These are phyloP conservation scores for Flaveria brownii DNA, from an alignment of 129 eudicot species.

Conservation along the genomic window DNA sequence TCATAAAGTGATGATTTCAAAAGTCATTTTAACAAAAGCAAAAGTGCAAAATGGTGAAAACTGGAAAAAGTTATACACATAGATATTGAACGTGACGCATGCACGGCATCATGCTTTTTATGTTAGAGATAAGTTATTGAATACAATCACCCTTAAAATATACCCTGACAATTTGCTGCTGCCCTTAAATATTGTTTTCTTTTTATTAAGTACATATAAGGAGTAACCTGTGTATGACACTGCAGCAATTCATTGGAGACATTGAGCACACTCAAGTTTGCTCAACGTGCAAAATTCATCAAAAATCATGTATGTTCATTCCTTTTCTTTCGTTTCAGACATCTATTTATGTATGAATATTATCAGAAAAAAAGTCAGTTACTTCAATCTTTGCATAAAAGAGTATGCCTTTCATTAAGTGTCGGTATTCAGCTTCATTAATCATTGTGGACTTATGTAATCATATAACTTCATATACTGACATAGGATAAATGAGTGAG, in stretches of 20 bases:
- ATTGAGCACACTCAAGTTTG: slow-evolving; percentile 93
- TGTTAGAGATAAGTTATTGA: not conserved
- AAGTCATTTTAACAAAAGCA: slow-evolving; percentile 8
- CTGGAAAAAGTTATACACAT: not conserved
- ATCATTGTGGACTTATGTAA: not conserved
- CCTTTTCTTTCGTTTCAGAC: not conserved
- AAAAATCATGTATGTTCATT: slow-evolving; percentile 84
- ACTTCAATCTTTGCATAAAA: not conserved
- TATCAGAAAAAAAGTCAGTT: not conserved
- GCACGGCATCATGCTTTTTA: slow-evolving; percentile 1
- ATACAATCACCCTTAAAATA: slow-evolving; percentile 8
- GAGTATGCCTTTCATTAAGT: not conserved
- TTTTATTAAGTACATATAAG: not conserved
- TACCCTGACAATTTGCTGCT: not conserved
- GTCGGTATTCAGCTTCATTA: not conserved
- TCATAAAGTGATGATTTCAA: slow-evolving; percentile 1
- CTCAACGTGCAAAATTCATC: slow-evolving; percentile 97
- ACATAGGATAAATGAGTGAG: not conserved
- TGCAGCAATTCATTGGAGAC: slow-evolving; percentile 97
- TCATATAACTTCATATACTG: not conserved
- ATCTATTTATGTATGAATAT: not conserved
- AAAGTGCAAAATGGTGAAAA: slow-evolving; percentile 16
- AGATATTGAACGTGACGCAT: not conserved
- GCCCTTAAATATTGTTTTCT: not conserved
- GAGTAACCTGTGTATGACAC: slow-evolving; percentile 26